Percentiles rank a stretch among this genome's conserved stretches.
Evolutionary conservation across 2,329 filamentous ascomycete genomes (phyloP).

Genomic region (Nothomitra cinnamomea): DNA sequence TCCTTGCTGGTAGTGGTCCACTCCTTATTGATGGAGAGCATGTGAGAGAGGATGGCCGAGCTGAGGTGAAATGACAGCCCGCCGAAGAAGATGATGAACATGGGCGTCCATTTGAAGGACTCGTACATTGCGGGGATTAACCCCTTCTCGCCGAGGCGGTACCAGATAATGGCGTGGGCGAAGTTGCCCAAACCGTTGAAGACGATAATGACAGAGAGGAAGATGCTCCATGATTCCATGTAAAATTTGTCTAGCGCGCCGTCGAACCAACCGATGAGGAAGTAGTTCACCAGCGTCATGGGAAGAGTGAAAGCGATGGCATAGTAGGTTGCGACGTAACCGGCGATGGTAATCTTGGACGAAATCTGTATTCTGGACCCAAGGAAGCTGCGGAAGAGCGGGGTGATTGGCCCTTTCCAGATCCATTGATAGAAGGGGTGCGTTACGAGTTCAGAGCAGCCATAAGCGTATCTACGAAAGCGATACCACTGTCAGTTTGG

Average conservation of each 20-base stretch:
- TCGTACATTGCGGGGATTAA: slow-evolving; percentile 35
- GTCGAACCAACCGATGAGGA: slow-evolving; percentile 54
- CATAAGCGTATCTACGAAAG: slow-evolving; percentile 54
- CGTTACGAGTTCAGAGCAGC: slow-evolving; percentile 56
- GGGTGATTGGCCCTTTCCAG: slow-evolving; percentile 44
- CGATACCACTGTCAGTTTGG: too few species aligned
- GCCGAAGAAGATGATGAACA: slow-evolving; percentile 12
- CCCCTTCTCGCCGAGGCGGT: slow-evolving; percentile 37
- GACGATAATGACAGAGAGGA: slow-evolving; percentile 43
- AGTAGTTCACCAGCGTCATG: slow-evolving; percentile 53
- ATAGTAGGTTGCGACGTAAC: slow-evolving; percentile 56
- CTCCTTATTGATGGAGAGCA: slow-evolving; percentile 23
- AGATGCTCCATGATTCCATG: slow-evolving; percentile 47
- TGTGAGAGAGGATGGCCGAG: slow-evolving; percentile 8
- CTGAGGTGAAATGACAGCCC: slow-evolving; percentile 11
- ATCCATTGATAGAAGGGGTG: slow-evolving; percentile 47
- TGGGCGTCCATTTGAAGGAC: slow-evolving; percentile 31
- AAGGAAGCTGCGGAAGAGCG: slow-evolving; percentile 44
- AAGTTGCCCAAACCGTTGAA: slow-evolving; percentile 47
- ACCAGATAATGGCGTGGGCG: slow-evolving; percentile 42
- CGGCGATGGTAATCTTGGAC: slow-evolving; percentile 54
- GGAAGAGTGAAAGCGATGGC: slow-evolving; percentile 50
- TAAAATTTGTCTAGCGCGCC: slow-evolving; percentile 50
- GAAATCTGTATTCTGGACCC: slow-evolving; percentile 42
- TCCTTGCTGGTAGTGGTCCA: slow-evolving; percentile 12